Conservation (phyloP, 2,329 filamentous ascomycete species). For the Colletotrichum lindemuthianum region DNA sequence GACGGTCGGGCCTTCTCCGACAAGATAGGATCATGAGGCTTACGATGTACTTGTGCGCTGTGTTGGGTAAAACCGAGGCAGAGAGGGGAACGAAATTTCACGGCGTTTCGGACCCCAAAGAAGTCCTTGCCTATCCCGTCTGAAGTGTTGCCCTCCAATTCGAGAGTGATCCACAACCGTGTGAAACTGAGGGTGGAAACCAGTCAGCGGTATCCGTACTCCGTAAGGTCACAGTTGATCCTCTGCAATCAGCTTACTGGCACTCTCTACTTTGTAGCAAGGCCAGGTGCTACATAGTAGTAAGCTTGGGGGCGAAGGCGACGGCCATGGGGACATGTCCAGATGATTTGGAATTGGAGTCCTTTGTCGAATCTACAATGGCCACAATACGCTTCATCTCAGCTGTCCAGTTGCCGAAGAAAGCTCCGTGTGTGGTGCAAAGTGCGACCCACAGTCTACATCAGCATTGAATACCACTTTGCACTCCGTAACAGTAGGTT, state of each 20-base stretch:
- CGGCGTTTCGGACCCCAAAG: conserved; percentile 19
- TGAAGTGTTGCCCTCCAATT: conserved; percentile 16
- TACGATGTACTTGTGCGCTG: too few relatives aligned
- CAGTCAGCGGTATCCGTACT: conserved; percentile 3
- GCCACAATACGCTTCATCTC: conserved; percentile 3
- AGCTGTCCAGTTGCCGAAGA: conserved; percentile 19
- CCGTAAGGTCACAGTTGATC: not conserved
- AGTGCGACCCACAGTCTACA: too few relatives aligned
- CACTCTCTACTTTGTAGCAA: not conserved
- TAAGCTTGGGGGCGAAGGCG: conserved; percentile 3
- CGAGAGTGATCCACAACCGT: conserved; percentile 9
- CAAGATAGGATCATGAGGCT: not conserved
- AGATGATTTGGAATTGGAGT: conserved; percentile 25
- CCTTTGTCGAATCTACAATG: not conserved
- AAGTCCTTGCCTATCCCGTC: conserved; percentile 4
- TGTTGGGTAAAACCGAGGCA: not conserved
- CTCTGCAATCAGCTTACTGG: conserved; percentile 28
- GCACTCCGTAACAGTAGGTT: not conserved
- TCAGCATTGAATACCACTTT: too few relatives aligned
- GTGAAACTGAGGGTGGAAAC: conserved; percentile 5
- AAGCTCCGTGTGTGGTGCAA: conserved; percentile 14
- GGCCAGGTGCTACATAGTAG: not conserved
- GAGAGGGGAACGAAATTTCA: not conserved
- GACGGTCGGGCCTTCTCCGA: conserved; percentile 1
- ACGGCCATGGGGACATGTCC: too few relatives aligned